phyloP scores from a whole-genome alignment of 768 basidiomycete species.

The Kondoa malvinella region DNA sequence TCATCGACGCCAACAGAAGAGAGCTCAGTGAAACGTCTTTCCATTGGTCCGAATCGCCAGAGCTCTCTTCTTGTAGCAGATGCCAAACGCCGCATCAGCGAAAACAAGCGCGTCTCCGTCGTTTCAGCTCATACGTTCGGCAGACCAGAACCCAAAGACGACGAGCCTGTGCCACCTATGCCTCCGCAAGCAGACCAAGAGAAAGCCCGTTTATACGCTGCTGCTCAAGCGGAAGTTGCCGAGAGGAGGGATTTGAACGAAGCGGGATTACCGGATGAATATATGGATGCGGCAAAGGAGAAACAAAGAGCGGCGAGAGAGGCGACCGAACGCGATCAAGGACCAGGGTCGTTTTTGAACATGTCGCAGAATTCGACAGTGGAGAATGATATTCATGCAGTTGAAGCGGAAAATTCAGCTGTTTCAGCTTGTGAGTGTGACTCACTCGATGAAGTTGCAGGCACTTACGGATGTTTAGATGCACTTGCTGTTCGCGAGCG shows the following conservation, averaged over 20 bases:
- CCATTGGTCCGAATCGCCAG: not conserved
- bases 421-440: not conserved
- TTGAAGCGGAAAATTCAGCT: not conserved
- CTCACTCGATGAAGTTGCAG: not conserved
- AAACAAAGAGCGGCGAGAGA: not conserved
- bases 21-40: not conserved
- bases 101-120: not conserved
- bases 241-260: not conserved
- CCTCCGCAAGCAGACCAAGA: not conserved
- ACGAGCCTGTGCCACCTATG: not conserved
- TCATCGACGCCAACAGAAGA: not conserved
- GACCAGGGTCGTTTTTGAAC: not conserved
- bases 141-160: not conserved
- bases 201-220: not conserved
- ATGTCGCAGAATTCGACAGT: not conserved
- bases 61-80: not conserved
- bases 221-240: not conserved
- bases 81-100: not conserved
- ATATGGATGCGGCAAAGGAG: not conserved
- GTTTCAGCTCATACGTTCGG: not conserved
- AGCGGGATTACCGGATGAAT: not conserved
- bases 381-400: not conserved
- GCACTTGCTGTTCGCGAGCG: not conserved
- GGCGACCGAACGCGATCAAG: not conserved
- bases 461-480: not conserved